phyloP scores from a whole-genome alignment of 139 green algal genomes.

The Trebouxia sp. region DNA sequence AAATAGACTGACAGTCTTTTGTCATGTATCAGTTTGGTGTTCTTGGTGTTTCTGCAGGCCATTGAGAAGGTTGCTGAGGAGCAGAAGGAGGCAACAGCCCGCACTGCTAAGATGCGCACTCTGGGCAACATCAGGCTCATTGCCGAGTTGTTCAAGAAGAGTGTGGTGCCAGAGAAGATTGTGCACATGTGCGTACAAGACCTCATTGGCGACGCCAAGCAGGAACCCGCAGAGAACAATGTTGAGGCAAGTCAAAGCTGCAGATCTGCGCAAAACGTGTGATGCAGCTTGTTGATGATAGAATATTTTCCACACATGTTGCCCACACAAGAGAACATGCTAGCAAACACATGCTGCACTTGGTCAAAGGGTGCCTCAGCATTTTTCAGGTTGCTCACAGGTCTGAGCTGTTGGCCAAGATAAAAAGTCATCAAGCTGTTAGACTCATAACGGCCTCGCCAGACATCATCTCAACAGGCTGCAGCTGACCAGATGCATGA shows the following conservation, averaged over 20 bases:
- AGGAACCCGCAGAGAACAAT: constrained; percentile 81
- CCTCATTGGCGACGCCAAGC: constrained; percentile 64
- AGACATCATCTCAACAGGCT: too few species aligned
- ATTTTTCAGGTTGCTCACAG: too few species aligned
- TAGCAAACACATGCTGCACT: too few species aligned
- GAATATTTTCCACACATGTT: not conserved
- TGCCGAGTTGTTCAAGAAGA: constrained; percentile 94
- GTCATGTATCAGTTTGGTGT: too few species aligned
- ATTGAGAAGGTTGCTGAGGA: constrained; percentile 43
- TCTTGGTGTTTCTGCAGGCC: constrained; percentile 50
- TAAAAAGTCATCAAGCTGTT: too few species aligned
- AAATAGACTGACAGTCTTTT: too few species aligned
- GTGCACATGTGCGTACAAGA: constrained; percentile 89
- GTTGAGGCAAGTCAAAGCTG: constrained; percentile 70
- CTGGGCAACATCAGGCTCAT: constrained; percentile 98
- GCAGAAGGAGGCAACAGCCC: constrained; percentile 64
- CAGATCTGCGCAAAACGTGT: not conserved
- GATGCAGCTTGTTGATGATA: too few species aligned
- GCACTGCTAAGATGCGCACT: constrained; percentile 80
- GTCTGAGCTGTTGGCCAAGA: too few species aligned
- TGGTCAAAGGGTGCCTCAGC: too few species aligned
- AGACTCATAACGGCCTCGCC: too few species aligned
- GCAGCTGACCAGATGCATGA: too few species aligned
- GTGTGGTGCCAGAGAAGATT: constrained; percentile 92
- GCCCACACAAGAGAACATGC: too few species aligned